phyloP scores from a whole-genome alignment of 2,329 filamentous ascomycete genomes.

The Kalaharituber pfeilii region DNA sequence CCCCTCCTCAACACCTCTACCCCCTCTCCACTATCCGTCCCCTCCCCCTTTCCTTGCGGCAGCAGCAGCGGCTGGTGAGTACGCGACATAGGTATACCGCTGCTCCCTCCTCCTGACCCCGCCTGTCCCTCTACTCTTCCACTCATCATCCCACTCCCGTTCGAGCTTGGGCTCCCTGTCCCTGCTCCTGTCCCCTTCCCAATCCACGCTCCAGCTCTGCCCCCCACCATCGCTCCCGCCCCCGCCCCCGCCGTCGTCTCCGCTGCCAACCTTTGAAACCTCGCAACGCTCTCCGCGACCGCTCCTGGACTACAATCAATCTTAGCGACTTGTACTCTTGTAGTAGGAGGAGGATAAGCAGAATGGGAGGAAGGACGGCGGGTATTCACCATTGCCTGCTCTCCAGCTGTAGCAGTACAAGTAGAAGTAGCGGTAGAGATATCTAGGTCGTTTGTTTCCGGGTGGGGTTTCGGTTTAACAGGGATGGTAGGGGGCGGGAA shows the following conservation, averaged over 20 bases:
- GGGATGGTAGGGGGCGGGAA: background rate
- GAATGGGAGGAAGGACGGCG: background rate
- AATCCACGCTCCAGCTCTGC: background rate
- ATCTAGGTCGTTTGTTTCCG: background rate
- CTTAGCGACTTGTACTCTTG: background rate
- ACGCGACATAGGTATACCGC: background rate
- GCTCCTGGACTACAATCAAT: background rate
- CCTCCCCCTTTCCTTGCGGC: background rate
- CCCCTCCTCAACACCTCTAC: too few relatives aligned
- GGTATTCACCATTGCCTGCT: background rate
- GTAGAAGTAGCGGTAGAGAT: background rate
- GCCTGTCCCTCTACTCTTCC: too few relatives aligned
- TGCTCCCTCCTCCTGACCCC: too few relatives aligned
- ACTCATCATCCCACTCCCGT: too few relatives aligned
- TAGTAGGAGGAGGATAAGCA: background rate
- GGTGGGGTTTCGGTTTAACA: background rate
- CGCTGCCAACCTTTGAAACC: background rate
- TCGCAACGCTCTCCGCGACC: background rate
- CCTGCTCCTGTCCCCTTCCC: background rate
- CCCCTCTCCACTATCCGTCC: background rate
- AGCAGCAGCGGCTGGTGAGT: background rate
- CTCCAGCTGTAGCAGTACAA: background rate
- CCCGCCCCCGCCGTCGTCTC: background rate
- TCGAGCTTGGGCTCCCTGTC: too few relatives aligned
- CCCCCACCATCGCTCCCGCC: background rate